Evolutionary conservation across 768 basidiomycete species (phyloP), one percentile per base, ranked within the genome.

Genomic region (Krasilnikovozyma curviuscula): DNA sequence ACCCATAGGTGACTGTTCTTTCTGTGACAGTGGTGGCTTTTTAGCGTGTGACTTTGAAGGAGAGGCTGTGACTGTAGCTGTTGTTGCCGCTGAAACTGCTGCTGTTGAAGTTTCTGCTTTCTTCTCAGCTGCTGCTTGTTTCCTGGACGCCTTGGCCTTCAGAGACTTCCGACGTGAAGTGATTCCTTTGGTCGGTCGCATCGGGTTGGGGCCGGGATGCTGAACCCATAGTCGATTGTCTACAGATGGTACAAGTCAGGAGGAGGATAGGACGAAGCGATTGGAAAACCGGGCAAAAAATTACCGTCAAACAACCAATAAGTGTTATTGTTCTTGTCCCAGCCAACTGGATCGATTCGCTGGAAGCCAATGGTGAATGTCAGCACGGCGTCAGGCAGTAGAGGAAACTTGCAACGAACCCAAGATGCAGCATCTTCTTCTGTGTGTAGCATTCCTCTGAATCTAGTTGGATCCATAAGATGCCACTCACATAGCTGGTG

Each of bases 341-440:
- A 83, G 6, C 84, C 84, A 52, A 86, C 73, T 8, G 84, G 83
- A 57, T 84, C 81, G 47, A 80, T 75, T 23, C 84, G 78, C 84
- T 88, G 48, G 3, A 16, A 35, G n/a, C 19, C 9, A 31, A 14
- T 3, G 7, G 32, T 32, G 5, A 16, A 19, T n/a, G n/a, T n/a
- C n/a, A n/a, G n/a, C n/a, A n/a, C n/a, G n/a, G n/a, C n/a, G n/a
- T n/a, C n/a, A n/a, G n/a, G n/a, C n/a, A n/a, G n/a, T n/a, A 48
- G 28, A 44, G 14, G 10, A 49, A 49, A 27, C 40, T 10, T 23
- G 59, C 24, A 8, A 67, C 79, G 55, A 48, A 82, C 84, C 84
- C 84, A 88, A 28, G 71, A 66, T 23, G 78, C 80, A 47, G 69
- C 66, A 35, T 84, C 83, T 52, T 83, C 82, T 48, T 83, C 83